Base-by-base conservation (phyloP, 352 stramenopile genomes). In the Globisporangium apiculatum region DNA sequence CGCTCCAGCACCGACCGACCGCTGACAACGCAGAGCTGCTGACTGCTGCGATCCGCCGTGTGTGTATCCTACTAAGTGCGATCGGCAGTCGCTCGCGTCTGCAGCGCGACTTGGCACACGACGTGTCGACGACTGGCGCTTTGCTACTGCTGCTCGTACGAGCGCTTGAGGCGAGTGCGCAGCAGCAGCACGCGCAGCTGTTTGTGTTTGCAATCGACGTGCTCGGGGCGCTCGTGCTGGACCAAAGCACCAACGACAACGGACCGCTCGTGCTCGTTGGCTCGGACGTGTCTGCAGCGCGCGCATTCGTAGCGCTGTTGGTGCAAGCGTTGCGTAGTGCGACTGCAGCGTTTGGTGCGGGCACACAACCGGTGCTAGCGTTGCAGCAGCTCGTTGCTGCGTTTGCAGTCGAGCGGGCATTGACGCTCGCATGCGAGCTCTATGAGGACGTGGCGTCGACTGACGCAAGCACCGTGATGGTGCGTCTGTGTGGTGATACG, bases 51-150 rank as follows among this genome's bases (percentile, higher is more conserved):
- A 12, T 77, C 55, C 71, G 71, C 18, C 69, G 70, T 15, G 18
- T 79, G 7, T 79, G 73, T 24, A 14, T 78, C 17, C 40, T 81
- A 48, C 54, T 85, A 57, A 69, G 71, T 59, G 50, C 15, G 9
- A 5, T 48, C 18, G 51, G 60, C 12, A 57, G 53, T 43, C 57
- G 65, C 14, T 35, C 36, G 31, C 17, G 11, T 17, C 24, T 38
- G 1, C 36, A n/a, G 10, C 5, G 8, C 4, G 8, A 51, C 12
- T 5, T 64, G 3, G 60, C 69, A 59, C 60, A 47, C 37, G 49
- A 60, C 14, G 64, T 73, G 50, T 46, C 58, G 11, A 67, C 64
- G 57, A 49, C 47, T 18, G 53, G 51, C 2, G 37, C 42, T 4
- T 50, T 62, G 15, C 14, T 68, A 36, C 11, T 62, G 5, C 11